phyloP scores from a whole-genome alignment of 495 filamentous ascomycete species.

The Xylaria bambusicola region DNA sequence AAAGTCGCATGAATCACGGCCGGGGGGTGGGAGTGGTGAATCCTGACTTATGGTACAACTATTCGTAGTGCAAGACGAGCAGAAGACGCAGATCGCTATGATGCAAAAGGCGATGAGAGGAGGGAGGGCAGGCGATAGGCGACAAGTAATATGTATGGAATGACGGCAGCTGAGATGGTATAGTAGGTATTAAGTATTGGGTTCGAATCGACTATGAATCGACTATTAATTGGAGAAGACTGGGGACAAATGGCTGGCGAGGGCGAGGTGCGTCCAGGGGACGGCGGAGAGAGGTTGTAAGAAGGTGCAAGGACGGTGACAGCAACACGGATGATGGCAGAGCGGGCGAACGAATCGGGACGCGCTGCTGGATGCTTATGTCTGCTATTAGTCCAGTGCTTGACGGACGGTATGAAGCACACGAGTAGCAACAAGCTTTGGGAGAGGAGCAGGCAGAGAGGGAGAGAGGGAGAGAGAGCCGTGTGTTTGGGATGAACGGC shows the following conservation, averaged over 20 bases:
- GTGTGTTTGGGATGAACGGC: slow-evolving; percentile 9
- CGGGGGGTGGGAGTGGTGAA: slow-evolving; percentile 21
- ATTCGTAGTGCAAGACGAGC: background rate
- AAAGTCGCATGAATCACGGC: slow-evolving; percentile 30
- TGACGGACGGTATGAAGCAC: background rate
- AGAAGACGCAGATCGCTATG: background rate
- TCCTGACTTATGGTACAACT: slow-evolving; percentile 20
- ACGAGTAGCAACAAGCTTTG: too few relatives aligned
- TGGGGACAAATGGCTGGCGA: background rate
- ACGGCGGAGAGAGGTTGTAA: slow-evolving; percentile 14
- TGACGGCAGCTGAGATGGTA: background rate
- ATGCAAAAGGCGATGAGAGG: slow-evolving; percentile 15
- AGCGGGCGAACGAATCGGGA: too few relatives aligned
- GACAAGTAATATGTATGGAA: background rate
- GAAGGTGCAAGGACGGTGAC: slow-evolving; percentile 23
- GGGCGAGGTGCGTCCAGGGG: background rate
- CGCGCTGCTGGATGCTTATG: too few relatives aligned
- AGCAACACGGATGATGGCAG: slow-evolving; percentile 28
- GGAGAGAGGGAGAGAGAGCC: background rate
- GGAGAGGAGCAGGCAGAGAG: background rate
- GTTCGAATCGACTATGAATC: slow-evolving; percentile 3
- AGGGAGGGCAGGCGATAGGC: slow-evolving; percentile 20
- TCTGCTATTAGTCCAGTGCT: too few relatives aligned
- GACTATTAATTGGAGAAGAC: slow-evolving; percentile 10
- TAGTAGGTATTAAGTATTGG: slow-evolving; percentile 15